These are phyloP conservation scores for Globomyces sp. DNA, from an alignment of 371 early-diverging fungal species.

Conservation along the genomic window DNA sequence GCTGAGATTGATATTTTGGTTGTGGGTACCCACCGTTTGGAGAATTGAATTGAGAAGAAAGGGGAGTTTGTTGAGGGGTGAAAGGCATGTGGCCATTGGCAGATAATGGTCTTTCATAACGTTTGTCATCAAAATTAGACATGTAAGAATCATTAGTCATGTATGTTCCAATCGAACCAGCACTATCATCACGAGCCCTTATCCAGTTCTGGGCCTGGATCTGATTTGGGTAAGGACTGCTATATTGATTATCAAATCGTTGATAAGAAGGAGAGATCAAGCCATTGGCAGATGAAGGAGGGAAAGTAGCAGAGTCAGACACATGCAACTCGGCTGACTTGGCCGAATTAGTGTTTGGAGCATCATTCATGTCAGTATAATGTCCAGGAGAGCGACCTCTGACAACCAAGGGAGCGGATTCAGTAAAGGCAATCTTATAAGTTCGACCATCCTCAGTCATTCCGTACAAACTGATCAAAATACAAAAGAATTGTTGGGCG, in stretches of 20 bases:
- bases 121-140: not conserved
- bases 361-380: conserved; percentile 46
- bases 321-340: conserved; percentile 5
- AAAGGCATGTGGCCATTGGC: too few species aligned
- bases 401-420: conserved; percentile 84
- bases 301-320: not conserved
- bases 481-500: conserved; percentile 85
- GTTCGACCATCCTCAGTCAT: conserved; percentile 27
- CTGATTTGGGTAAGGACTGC: not conserved
- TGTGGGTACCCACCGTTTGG: too few species aligned
- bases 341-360: not conserved
- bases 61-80: too few species aligned
- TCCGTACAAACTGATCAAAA: conserved; percentile 36
- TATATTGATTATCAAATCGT: not conserved
- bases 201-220: not conserved
- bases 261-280: conserved; percentile 5
- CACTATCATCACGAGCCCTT: not conserved
- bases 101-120: too few species aligned
- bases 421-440: conserved; percentile 60
- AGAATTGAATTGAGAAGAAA: too few species aligned
- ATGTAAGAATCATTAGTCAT: conserved; percentile 9
- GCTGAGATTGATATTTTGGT: too few species aligned
- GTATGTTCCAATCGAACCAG: conserved; percentile 1
- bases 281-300: conserved; percentile 1
- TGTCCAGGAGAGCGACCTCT: conserved; percentile 95